Percentiles rank a stretch among this genome's conserved stretches.
phyloP scores from a whole-genome alignment of 148 eudicot species.

The Vaccinium corymbosum region DNA sequence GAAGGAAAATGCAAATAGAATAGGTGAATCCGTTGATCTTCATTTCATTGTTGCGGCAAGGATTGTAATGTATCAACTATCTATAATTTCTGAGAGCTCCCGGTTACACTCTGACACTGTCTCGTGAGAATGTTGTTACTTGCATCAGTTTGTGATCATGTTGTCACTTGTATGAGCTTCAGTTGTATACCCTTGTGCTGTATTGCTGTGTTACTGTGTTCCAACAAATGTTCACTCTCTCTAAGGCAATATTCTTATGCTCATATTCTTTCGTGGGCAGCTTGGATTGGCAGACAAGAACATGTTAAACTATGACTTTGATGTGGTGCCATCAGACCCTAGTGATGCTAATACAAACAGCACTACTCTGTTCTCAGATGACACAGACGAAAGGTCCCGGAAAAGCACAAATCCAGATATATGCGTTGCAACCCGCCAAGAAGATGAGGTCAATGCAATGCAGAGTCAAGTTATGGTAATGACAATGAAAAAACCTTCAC shows the following conservation, averaged over 20 bases:
- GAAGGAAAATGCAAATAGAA: slow-evolving; percentile 11
- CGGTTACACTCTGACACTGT: neutral
- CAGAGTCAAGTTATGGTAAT: slow-evolving; percentile 6
- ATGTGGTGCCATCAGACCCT: slow-evolving; percentile 72
- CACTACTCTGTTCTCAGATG: slow-evolving; percentile 90
- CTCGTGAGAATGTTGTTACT: neutral
- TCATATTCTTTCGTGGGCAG: slow-evolving; percentile 39
- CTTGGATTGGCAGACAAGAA: slow-evolving; percentile 94
- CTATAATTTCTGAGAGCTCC: neutral
- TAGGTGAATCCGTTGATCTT: neutral
- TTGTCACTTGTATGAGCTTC: neutral
- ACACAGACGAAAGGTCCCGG: slow-evolving; percentile 83
- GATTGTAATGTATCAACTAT: neutral
- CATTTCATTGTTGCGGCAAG: neutral
- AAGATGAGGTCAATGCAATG: slow-evolving; percentile 53
- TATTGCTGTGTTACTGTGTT: neutral
- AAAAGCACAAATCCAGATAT: slow-evolving; percentile 63
- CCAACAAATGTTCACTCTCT: neutral
- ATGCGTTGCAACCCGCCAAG: slow-evolving; percentile 43
- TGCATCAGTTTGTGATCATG: neutral
- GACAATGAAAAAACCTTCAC: neutral
- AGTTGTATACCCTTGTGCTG: neutral
- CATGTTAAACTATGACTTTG: slow-evolving; percentile 65
- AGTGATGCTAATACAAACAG: slow-evolving; percentile 97
- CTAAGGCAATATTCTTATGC: neutral